These are phyloP conservation scores for Malassezia cuniculi DNA, from an alignment of 1,284 basidiomycete species.

Conservation along the genomic window DNA sequence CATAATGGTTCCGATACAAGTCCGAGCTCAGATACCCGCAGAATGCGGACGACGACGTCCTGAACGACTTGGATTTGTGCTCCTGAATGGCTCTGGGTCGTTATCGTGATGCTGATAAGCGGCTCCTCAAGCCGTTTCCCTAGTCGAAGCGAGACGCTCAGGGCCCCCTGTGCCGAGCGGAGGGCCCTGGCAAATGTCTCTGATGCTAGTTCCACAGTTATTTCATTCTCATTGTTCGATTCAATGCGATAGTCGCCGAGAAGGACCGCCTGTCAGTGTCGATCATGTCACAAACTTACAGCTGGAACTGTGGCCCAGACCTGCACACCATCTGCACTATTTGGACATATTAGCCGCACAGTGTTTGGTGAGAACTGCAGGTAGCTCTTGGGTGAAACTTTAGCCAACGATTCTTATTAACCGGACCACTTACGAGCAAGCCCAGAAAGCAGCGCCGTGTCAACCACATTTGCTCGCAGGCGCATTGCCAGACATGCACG, in stretches of 20 bases:
- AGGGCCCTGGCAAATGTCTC: constrained; percentile 66
- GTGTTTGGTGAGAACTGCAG: constrained; percentile 9
- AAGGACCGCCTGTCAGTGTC: constrained; percentile 57
- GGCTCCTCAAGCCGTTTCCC: constrained; percentile 67
- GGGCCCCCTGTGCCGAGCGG: constrained; percentile 50
- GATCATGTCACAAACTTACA: no score
- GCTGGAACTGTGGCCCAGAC: constrained; percentile 47
- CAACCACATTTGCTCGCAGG: constrained; percentile 6
- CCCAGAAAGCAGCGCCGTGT: constrained; percentile 7
- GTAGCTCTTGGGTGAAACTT: constrained; percentile 3
- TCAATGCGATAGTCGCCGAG: constrained; percentile 74
- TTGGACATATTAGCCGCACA: constrained; percentile 10
- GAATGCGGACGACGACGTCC: constrained; percentile 51
- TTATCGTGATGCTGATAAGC: constrained; percentile 61
- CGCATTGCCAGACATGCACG: constrained; percentile 5
- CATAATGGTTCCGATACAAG: constrained; percentile 68
- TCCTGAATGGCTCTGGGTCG: constrained; percentile 50
- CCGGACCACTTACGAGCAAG: constrained; percentile 3
- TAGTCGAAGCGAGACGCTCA: constrained; percentile 63
- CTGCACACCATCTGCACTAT: constrained; percentile 10
- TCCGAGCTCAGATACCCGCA: constrained; percentile 60
- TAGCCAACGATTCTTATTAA: constrained; percentile 3
- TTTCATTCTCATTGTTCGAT: constrained; percentile 70
- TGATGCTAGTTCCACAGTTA: constrained; percentile 58
- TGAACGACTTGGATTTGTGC: constrained; percentile 38